These are phyloP conservation scores for Microbotryum saponariae DNA, from an alignment of 1,284 basidiomycete species.

Conservation along the genomic window DNA sequence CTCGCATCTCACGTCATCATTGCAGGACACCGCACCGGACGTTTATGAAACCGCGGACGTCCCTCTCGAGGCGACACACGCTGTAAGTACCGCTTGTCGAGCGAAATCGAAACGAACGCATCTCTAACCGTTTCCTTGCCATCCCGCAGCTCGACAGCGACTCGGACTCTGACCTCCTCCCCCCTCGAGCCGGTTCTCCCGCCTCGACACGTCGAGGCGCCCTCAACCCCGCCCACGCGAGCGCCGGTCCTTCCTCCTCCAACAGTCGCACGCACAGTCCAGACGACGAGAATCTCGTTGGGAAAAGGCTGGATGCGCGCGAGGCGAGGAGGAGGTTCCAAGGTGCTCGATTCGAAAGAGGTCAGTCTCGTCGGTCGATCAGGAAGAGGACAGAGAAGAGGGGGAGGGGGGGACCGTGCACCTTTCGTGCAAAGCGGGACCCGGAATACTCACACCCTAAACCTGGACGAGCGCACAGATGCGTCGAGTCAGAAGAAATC, in stretches of 20 bases:
- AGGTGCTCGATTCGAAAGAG: too few relatives aligned
- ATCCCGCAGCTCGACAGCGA: slow-evolving; percentile 31
- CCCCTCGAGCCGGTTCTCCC: slow-evolving; percentile 13
- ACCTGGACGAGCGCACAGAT: too few relatives aligned
- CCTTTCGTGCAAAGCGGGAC: too few relatives aligned
- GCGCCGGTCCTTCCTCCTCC: background rate
- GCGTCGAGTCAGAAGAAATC: too few relatives aligned
- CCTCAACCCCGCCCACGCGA: background rate
- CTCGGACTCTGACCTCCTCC: slow-evolving; percentile 26
- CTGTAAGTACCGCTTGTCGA: slow-evolving; percentile 1
- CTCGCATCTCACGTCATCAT: background rate
- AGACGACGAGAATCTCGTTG: slow-evolving; percentile 21
- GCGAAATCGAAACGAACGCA: too few relatives aligned
- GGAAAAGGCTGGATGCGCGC: slow-evolving; percentile 10
- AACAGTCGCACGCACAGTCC: background rate
- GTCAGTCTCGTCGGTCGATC: too few relatives aligned
- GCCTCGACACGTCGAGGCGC: background rate
- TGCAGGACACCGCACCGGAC: slow-evolving; percentile 78
- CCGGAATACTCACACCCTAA: too few relatives aligned
- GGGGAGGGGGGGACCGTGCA: too few relatives aligned
- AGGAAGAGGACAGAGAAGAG: too few relatives aligned
- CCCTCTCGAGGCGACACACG: slow-evolving; percentile 29
- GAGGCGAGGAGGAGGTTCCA: slow-evolving; percentile 25
- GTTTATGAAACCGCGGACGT: slow-evolving; percentile 85
- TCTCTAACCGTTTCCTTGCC: background rate